Conservation (phyloP, 2,329 filamentous ascomycete species). For the Diaporthe sp. region DNA sequence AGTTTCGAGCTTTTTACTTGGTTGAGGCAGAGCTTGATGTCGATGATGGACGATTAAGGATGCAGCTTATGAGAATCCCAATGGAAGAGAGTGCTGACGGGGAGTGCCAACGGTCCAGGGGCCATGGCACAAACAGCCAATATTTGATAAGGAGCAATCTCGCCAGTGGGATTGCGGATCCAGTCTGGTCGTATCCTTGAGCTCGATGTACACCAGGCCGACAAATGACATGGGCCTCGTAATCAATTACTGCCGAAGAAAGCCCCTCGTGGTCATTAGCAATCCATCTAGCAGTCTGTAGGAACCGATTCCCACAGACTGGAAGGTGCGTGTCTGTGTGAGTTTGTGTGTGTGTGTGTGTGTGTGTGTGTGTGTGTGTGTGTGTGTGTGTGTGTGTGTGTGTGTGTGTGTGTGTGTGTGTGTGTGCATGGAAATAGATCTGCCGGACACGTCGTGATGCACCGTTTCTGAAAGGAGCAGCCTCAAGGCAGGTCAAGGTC, state of each 20-base stretch:
- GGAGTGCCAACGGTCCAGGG: slow-evolving; percentile 25
- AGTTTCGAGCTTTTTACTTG: not conserved
- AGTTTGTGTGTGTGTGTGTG: not conserved
- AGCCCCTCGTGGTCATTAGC: not conserved
- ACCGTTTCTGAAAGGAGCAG: not conserved
- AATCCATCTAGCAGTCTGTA: slow-evolving; percentile 12
- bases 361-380: not conserved
- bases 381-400: not conserved
- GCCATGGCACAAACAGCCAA: slow-evolving; percentile 29
- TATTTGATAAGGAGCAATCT: slow-evolving; percentile 39
- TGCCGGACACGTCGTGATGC: slow-evolving; percentile 9
- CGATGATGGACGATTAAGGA: not conserved
- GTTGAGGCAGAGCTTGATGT: not conserved
- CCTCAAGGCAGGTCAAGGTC: not conserved
- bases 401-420: not conserved
- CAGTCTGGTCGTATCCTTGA: slow-evolving; percentile 32
- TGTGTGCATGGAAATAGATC: not conserved
- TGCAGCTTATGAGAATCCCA: slow-evolving; percentile 9
- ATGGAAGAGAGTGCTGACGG: slow-evolving; percentile 23
- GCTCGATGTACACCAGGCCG: not conserved
- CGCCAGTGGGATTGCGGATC: slow-evolving; percentile 41
- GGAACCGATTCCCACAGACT: not conserved
- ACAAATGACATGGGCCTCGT: slow-evolving; percentile 33
- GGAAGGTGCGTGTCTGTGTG: not conserved
- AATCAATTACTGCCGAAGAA: slow-evolving; percentile 34